Percentiles rank a stretch among this genome's conserved stretches.
Evolutionary conservation across 2,329 filamentous ascomycete species (phyloP).

Genomic region (Penicillium nordicum): DNA sequence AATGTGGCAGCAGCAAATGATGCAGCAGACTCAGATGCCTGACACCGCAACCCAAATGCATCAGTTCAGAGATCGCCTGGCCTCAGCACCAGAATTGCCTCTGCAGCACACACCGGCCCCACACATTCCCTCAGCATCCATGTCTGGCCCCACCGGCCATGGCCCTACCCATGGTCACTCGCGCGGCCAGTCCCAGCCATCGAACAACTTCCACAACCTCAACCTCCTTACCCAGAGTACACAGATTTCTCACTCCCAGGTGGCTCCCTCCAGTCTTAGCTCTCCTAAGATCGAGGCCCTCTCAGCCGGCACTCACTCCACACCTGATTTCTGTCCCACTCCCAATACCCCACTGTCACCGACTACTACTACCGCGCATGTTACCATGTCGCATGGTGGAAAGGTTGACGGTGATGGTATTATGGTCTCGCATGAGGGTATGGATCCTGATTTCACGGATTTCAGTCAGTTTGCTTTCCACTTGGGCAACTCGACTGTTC

Average conservation of each 20-base stretch:
- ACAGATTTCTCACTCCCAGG: constrained; percentile 4
- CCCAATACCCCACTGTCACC: constrained; percentile 32
- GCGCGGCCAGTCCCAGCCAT: constrained; percentile 23
- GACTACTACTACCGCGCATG: constrained; percentile 12
- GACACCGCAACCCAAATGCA: constrained; percentile 20
- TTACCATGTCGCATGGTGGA: neutral
- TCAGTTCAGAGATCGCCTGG: constrained; percentile 34
- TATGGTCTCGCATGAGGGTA: constrained; percentile 26
- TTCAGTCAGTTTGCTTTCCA: constrained; percentile 34
- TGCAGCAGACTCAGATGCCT: constrained; percentile 24
- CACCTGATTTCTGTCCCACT: constrained; percentile 33
- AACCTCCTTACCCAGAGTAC: constrained; percentile 23
- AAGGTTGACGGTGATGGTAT: constrained; percentile 23
- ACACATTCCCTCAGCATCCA: constrained; percentile 14
- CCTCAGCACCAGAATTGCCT: constrained; percentile 34
- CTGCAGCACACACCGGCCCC: constrained; percentile 18
- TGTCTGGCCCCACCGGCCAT: constrained; percentile 17
- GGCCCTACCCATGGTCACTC: constrained; percentile 15
- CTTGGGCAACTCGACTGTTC: constrained; percentile 24
- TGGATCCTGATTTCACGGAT: constrained; percentile 33
- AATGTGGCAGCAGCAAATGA: constrained; percentile 29
- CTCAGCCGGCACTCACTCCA: constrained; percentile 30
- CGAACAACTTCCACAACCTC: constrained; percentile 18
- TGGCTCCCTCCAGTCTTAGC: constrained; percentile 8
- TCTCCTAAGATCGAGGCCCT: constrained; percentile 24